Conservation (phyloP, 495 filamentous ascomycete species). For the Penicilliopsis zonata region DNA sequence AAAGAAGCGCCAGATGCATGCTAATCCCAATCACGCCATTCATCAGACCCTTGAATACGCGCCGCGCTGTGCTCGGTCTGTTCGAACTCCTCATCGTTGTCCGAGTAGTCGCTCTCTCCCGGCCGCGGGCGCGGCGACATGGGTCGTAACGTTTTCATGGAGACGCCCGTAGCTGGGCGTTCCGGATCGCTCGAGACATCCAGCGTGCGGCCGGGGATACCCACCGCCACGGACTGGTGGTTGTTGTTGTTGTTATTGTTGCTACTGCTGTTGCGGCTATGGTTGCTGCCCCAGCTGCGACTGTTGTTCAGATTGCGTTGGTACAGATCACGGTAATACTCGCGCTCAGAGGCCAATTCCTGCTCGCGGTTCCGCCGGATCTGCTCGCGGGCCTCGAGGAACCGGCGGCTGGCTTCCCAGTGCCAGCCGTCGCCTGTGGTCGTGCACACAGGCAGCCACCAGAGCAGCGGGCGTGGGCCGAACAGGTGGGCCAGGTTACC, state of each 20-base stretch:
- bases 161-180: conserved; percentile 36
- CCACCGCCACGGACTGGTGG: conserved; percentile 6
- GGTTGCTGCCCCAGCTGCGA: conserved; percentile 18
- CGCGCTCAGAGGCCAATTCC: conserved; percentile 38
- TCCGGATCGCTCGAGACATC: conserved; percentile 35
- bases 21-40: conserved; percentile 36
- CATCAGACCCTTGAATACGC: conserved; percentile 15
- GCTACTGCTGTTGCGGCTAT: conserved; percentile 16
- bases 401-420: conserved; percentile 74
- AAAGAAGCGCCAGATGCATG: too few relatives aligned
- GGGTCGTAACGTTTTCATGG: conserved; percentile 38
- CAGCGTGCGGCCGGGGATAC: conserved; percentile 29
- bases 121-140: conserved; percentile 30
- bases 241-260: conserved; percentile 15
- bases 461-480: conserved; percentile 54
- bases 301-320: conserved; percentile 26
- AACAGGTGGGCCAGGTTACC: conserved; percentile 78
- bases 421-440: conserved; percentile 88
- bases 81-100: conserved; percentile 16
- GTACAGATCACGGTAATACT: conserved; percentile 31
- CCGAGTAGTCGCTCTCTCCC: conserved; percentile 31
- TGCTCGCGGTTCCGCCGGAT: conserved; percentile 45
- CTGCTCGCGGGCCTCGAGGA: conserved; percentile 53
- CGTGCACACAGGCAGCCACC: conserved; percentile 71
- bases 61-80: background rate